Evolutionary conservation across 2,329 filamentous ascomycete species (phyloP).

Genomic region (Colletotrichum graminicola): DNA sequence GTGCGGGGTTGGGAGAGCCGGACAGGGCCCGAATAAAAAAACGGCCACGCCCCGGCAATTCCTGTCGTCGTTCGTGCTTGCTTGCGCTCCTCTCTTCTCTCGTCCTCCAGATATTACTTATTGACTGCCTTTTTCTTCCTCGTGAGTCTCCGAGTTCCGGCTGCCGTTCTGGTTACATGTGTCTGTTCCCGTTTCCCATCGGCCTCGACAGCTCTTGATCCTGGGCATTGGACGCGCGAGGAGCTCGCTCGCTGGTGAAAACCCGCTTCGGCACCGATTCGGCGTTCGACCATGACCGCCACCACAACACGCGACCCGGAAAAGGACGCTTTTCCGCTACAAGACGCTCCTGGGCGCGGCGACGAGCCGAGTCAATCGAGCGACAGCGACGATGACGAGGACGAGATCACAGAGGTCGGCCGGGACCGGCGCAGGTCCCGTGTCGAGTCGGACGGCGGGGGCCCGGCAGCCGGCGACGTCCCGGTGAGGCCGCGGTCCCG

Average conservation of each 20-base stretch:
- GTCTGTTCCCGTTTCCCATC: neutral
- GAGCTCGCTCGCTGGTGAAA: neutral
- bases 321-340: constrained; percentile 36
- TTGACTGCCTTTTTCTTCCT: constrained; percentile 8
- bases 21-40: constrained; percentile 33
- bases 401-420: constrained; percentile 29
- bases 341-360: constrained; percentile 5
- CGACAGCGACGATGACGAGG: constrained; percentile 27
- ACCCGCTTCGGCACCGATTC: constrained; percentile 33
- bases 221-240: neutral
- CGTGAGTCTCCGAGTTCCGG: neutral
- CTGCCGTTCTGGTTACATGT: neutral
- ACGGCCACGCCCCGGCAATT: constrained; percentile 27
- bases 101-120: constrained; percentile 14
- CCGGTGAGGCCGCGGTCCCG: constrained; percentile 48
- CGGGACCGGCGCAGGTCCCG: constrained; percentile 28
- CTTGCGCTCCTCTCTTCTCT: constrained; percentile 6
- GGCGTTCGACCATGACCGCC: constrained; percentile 13
- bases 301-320: constrained; percentile 36
- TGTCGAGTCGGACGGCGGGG: constrained; percentile 14
- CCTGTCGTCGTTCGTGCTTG: constrained; percentile 27
- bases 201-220: constrained; percentile 1
- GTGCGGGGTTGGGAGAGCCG: constrained; percentile 23
- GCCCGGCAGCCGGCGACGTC: constrained; percentile 23
- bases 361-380: constrained; percentile 33